phyloP scores from a whole-genome alignment of 1,284 basidiomycete genomes.

The Ceratobasidium sp. region DNA sequence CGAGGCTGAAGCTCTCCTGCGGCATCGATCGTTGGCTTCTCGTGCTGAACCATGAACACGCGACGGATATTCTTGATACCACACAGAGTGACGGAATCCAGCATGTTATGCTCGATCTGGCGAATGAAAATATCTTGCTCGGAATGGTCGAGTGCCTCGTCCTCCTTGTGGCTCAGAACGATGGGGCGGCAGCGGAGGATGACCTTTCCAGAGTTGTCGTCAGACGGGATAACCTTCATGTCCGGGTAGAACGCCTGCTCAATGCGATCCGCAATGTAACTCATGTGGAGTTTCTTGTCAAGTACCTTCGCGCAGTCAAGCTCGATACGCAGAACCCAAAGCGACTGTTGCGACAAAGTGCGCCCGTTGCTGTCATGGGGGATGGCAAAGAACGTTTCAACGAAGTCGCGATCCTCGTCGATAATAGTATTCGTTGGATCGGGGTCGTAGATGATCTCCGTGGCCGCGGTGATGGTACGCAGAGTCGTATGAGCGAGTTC shows the following conservation, averaged over 20 bases:
- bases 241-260: conserved; percentile 96
- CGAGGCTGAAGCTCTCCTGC: conserved; percentile 75
- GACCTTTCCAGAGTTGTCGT: conserved; percentile 98
- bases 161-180: conserved; percentile 91
- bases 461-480: conserved; percentile 93
- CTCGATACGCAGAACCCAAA: conserved; percentile 97
- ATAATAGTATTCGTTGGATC: conserved; percentile 94
- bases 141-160: conserved; percentile 79
- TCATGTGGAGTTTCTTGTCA: conserved; percentile 96
- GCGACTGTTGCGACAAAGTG: conserved; percentile 92
- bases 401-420: conserved; percentile 96
- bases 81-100: conserved; percentile 95
- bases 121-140: conserved; percentile 98
- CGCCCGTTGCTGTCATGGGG: conserved; percentile 96
- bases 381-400: conserved; percentile 99
- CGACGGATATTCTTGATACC: conserved; percentile 93
- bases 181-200: conserved; percentile 97
- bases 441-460: conserved; percentile 99
- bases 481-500: conserved; percentile 95
- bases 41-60: conserved; percentile 93
- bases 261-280: conserved; percentile 94
- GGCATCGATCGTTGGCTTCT: conserved; percentile 78
- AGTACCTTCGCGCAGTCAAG: conserved; percentile 98
- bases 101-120: conserved; percentile 95
- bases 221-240: conserved; percentile 98